Conservation (phyloP, 306 rosid genomes). For the Vigna trinervia region DNA sequence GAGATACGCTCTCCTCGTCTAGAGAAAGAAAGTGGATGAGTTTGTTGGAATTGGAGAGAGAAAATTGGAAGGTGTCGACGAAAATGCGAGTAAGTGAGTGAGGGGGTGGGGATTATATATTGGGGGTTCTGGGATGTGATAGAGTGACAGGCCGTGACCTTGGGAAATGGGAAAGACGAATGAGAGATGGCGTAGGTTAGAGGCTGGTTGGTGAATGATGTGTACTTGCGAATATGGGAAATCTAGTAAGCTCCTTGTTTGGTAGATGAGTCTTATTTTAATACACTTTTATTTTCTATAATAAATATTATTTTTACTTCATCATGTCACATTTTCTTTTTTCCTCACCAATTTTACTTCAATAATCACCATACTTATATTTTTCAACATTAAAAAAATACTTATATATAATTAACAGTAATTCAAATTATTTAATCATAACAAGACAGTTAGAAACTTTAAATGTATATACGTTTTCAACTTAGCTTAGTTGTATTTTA, state of each 20-base stretch:
- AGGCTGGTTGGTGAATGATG: constrained; percentile 1
- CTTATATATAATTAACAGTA: no score
- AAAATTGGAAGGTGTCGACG: not conserved
- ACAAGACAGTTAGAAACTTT: no score
- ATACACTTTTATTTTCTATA: not conserved
- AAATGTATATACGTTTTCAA: no score
- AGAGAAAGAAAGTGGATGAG: not conserved
- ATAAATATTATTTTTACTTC: no score
- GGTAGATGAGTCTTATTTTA: not conserved
- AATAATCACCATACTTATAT: no score
- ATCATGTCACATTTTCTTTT: no score
- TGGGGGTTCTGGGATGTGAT: not conserved
- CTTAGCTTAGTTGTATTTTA: no score
- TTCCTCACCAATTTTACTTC: no score
- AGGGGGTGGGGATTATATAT: constrained; percentile 15
- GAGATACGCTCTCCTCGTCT: not conserved
- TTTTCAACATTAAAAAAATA: no score
- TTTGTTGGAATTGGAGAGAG: not conserved
- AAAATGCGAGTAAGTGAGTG: not conserved
- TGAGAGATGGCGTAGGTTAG: not conserved
- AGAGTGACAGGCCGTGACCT: constrained; percentile 14
- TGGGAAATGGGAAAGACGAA: not conserved
- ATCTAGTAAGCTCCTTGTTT: not conserved
- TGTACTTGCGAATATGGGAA: not conserved
- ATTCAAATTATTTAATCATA: no score